Conservation (phyloP, 805 yeast species). For the Pichia californica region DNA sequence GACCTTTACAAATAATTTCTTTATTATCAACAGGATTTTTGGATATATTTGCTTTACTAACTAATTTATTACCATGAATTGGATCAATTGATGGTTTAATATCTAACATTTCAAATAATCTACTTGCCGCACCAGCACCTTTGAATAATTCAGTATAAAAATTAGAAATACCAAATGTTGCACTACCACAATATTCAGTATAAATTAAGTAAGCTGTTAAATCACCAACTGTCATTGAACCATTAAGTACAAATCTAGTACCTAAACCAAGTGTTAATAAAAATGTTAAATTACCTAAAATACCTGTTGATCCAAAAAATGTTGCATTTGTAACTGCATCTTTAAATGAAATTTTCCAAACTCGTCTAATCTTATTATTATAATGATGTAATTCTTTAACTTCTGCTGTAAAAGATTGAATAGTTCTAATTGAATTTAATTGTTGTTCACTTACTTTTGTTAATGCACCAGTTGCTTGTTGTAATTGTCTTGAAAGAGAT, state of each 20-base stretch:
- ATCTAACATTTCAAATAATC: conserved; percentile 83
- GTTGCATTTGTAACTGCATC: conserved; percentile 80
- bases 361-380: conserved; percentile 60
- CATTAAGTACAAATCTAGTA: conserved; percentile 66
- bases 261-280: conserved; percentile 75
- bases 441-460: conserved; percentile 93
- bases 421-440: conserved; percentile 75
- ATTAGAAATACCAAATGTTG: conserved; percentile 84
- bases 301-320: conserved; percentile 73
- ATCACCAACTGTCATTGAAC: conserved; percentile 79
- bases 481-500: conserved; percentile 66
- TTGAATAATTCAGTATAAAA: conserved; percentile 94
- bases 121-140: conserved; percentile 93
- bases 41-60: conserved; percentile 7
- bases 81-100: conserved; percentile 69
- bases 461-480: conserved; percentile 77
- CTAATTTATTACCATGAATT: conserved; percentile 49
- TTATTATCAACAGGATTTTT: conserved; percentile 2
- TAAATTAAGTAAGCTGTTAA: conserved; percentile 91
- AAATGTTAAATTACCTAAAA: conserved; percentile 76
- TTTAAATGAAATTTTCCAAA: conserved; percentile 63
- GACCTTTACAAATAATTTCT: conserved; percentile 35
- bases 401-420: conserved; percentile 90
- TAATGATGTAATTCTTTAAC: conserved; percentile 68
- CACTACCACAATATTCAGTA: conserved; percentile 88